Base-by-base conservation (phyloP, 108 stramenopile species). In the Conticribra weissflogii region DNA sequence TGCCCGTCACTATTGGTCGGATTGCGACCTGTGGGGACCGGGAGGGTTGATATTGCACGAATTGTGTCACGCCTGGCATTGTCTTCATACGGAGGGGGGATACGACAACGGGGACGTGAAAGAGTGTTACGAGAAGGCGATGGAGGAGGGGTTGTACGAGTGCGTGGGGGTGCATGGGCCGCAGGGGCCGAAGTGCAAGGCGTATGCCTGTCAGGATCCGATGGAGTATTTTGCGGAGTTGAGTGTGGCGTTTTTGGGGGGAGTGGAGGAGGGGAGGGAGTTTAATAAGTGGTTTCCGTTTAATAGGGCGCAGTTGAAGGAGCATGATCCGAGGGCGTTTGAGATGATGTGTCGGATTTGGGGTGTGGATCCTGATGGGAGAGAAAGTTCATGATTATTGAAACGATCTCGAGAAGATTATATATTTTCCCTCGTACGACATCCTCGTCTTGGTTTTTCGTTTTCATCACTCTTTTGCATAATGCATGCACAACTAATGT, bases 161-260 rank as follows among this genome's bases (percentile, higher is more conserved):
- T 72, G 68, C 25, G 96, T 96, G 7, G 47, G 56, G 19, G 88
- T 90, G 5, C 91, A 90, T 66, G 85, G 86, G 25, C 17, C 59
- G 7, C 72, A 85, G 64, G 84, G 87, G 12, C 71, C 84, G 4
- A 64, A 57, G 46, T 72, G 79, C 18, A 80, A 79, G 50, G 93
- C 90, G 17, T 96, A 96, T 80, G 96, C 96, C 23, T 90, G 90
- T 63, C 67, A 80, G n/a, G 86, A 95, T 74, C 50, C 51, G 29
- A 93, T 90, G 89, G 93, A 95, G 78, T 97, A 95, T 77, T 97
- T 93, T 79, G 96, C 96, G 0, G 93, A 97, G 54, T 72, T 97
- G 46, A 89, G 88, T 30, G 78, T 81, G 36, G 93, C 93, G 17
- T 97, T 92, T 83, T 72, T 95, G 41, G 92, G 92, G 17, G 93